Percentiles rank a stretch among this genome's conserved stretches.
phyloP scores from a whole-genome alignment of 2,329 filamentous ascomycete species.

The Cephalotrichum gorgonifer region DNA sequence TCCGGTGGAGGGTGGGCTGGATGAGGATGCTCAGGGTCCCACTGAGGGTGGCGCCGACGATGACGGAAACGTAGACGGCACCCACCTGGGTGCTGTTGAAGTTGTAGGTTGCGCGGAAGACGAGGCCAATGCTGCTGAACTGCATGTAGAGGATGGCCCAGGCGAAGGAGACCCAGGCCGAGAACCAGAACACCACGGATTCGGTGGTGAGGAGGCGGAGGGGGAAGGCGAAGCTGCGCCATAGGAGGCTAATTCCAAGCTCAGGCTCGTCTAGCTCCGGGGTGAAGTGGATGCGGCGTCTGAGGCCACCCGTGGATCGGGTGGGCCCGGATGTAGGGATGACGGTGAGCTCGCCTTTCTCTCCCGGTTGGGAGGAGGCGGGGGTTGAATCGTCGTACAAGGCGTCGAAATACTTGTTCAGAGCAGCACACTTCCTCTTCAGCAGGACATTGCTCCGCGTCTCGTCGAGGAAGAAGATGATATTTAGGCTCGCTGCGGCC shows the following conservation, averaged over 20 bases:
- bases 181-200: conserved; percentile 55
- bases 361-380: neutral
- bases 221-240: conserved; percentile 19
- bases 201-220: conserved; percentile 42
- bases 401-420: conserved; percentile 48
- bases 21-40: conserved; percentile 45
- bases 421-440: conserved; percentile 42
- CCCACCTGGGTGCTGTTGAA: conserved; percentile 52
- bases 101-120: conserved; percentile 50
- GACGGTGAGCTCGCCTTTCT: neutral
- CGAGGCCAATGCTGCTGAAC: conserved; percentile 45
- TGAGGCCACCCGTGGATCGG: no score
- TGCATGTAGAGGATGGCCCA: conserved; percentile 62
- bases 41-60: conserved; percentile 31
- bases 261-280: conserved; percentile 8
- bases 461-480: conserved; percentile 53
- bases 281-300: neutral
- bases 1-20: conserved; percentile 42
- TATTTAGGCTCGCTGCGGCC: conserved; percentile 39
- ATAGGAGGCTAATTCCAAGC: conserved; percentile 14
- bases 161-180: conserved; percentile 59
- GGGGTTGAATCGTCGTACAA: neutral
- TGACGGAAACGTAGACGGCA: conserved; percentile 45
- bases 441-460: conserved; percentile 58
- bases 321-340: neutral